Percentiles rank a stretch among this genome's conserved stretches.
Conservation (phyloP, 352 stramenopile genomes). For the Pythium periplocum region DNA sequence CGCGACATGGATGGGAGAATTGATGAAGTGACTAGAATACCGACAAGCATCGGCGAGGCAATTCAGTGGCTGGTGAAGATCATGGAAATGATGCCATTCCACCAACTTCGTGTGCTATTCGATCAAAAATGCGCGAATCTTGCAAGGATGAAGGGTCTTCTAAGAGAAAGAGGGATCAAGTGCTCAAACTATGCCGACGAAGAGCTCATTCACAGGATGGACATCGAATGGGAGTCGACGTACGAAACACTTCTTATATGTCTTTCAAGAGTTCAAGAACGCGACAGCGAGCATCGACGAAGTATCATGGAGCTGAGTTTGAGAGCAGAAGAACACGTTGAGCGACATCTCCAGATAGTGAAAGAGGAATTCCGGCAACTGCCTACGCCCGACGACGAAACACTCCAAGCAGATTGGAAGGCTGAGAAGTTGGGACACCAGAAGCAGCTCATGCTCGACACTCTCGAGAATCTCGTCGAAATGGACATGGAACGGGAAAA, state of each 20-base stretch:
- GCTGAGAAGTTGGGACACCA: slow-evolving; percentile 9
- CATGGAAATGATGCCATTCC: slow-evolving; percentile 44
- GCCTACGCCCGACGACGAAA: slow-evolving; percentile 22
- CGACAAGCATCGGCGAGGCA: slow-evolving; percentile 41
- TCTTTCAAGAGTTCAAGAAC: slow-evolving; percentile 47
- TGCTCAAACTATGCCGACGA: slow-evolving; percentile 4
- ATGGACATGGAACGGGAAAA: slow-evolving; percentile 39
- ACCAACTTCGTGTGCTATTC: slow-evolving; percentile 42
- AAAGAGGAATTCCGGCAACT: slow-evolving; percentile 31
- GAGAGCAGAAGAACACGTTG: slow-evolving; percentile 42
- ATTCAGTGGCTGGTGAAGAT: slow-evolving; percentile 43
- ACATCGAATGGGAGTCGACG: slow-evolving; percentile 56
- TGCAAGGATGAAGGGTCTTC: slow-evolving; percentile 28
- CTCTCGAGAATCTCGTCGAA: slow-evolving; percentile 44
- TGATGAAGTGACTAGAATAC: slow-evolving; percentile 58
- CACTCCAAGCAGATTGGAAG: slow-evolving; percentile 5
- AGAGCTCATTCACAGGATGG: slow-evolving; percentile 31
- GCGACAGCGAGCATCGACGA: slow-evolving; percentile 52
- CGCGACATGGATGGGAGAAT: slow-evolving; percentile 45
- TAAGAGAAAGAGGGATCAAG: slow-evolving; percentile 23
- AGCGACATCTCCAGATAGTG: slow-evolving; percentile 28
- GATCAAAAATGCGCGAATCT: slow-evolving; percentile 54
- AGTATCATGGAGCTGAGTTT: slow-evolving; percentile 44
- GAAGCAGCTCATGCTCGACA: slow-evolving; percentile 26
- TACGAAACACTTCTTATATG: slow-evolving; percentile 62